phyloP scores from a whole-genome alignment of 352 stramenopile species.

The Pythium monospermum region DNA sequence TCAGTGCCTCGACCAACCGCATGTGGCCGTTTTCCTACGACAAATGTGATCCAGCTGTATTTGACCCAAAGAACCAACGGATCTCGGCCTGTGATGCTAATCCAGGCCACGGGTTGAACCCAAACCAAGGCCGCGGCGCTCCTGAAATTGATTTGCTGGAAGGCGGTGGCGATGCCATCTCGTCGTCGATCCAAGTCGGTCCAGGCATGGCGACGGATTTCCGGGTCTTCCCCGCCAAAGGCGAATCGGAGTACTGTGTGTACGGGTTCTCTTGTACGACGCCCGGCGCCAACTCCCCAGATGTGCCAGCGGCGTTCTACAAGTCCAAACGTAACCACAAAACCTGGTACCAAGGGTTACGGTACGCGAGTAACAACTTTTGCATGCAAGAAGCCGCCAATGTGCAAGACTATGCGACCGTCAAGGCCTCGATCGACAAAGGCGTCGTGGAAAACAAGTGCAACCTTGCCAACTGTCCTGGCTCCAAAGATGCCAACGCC shows the following conservation, averaged over 20 bases:
- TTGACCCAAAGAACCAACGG: slow-evolving; percentile 60
- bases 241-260: slow-evolving; percentile 25
- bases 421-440: slow-evolving; percentile 29
- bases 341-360: slow-evolving; percentile 64
- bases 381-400: slow-evolving; percentile 22
- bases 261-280: slow-evolving; percentile 40
- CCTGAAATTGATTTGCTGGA: slow-evolving; percentile 96
- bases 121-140: slow-evolving; percentile 84
- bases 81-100: slow-evolving; percentile 88
- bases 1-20: slow-evolving; percentile 89
- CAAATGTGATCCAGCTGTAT: slow-evolving; percentile 74
- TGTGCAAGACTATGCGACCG: slow-evolving; percentile 31
- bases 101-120: slow-evolving; percentile 89
- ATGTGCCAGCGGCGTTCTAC: slow-evolving; percentile 38
- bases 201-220: slow-evolving; percentile 62
- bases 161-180: slow-evolving; percentile 77
- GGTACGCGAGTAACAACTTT: slow-evolving; percentile 56
- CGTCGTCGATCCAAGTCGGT: slow-evolving; percentile 87
- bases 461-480: slow-evolving; percentile 30
- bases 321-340: slow-evolving; percentile 45
- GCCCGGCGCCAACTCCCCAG: slow-evolving; percentile 34
- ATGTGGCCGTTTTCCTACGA: slow-evolving; percentile 97
- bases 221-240: slow-evolving; percentile 26
- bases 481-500: slow-evolving; percentile 45
- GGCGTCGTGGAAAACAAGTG: slow-evolving; percentile 52